A percentile compares a stretch with the other conserved stretches of the same genome.
Conservation (phyloP, 2,329 filamentous ascomycete species). For the Ceratocystis variospora region DNA sequence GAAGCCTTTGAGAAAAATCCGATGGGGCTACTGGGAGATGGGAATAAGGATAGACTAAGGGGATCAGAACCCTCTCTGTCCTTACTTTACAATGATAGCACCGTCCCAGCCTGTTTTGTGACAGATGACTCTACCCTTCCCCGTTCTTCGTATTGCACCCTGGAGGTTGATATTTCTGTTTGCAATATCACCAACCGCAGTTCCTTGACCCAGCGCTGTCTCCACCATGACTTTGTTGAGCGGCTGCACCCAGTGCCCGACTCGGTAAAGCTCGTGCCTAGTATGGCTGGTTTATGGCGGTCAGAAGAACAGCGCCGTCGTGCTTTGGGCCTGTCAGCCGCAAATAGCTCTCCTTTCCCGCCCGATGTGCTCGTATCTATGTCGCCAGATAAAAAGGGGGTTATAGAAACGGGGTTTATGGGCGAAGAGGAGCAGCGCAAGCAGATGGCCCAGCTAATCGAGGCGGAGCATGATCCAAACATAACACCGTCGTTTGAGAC, state of each 20-base stretch:
- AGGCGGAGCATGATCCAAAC: conserved; percentile 44
- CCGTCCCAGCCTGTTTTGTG: conserved; percentile 20
- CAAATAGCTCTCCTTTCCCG: conserved; percentile 33
- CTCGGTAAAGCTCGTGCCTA: conserved; percentile 74
- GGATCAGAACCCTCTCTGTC: conserved; percentile 48
- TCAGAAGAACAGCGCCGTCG: conserved; percentile 75
- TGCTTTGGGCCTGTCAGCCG: conserved; percentile 22
- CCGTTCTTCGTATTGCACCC: conserved; percentile 70
- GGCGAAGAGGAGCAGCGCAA: conserved; percentile 74
- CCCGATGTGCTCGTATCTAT: conserved; percentile 73
- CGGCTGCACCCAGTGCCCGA: conserved; percentile 45
- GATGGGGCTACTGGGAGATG: conserved; percentile 29
- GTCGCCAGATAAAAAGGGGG: conserved; percentile 57
- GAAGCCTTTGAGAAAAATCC: conserved; percentile 34
- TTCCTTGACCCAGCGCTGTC: conserved; percentile 56
- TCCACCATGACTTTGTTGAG: conserved; percentile 84
- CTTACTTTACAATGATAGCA: conserved; percentile 38
- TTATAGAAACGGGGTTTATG: conserved; percentile 58
- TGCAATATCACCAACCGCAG: conserved; percentile 76
- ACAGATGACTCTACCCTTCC: conserved; percentile 54
- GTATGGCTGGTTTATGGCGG: conserved; percentile 86
- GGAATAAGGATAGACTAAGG: conserved; percentile 56
- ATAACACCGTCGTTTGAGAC: conserved; percentile 43
- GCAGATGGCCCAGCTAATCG: conserved; percentile 48
- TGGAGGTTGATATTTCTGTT: conserved; percentile 82